Percentiles rank a stretch among this genome's conserved stretches.
phyloP scores from a whole-genome alignment of 176 grass and related monocot genomes.

The Eleusine coracana region DNA sequence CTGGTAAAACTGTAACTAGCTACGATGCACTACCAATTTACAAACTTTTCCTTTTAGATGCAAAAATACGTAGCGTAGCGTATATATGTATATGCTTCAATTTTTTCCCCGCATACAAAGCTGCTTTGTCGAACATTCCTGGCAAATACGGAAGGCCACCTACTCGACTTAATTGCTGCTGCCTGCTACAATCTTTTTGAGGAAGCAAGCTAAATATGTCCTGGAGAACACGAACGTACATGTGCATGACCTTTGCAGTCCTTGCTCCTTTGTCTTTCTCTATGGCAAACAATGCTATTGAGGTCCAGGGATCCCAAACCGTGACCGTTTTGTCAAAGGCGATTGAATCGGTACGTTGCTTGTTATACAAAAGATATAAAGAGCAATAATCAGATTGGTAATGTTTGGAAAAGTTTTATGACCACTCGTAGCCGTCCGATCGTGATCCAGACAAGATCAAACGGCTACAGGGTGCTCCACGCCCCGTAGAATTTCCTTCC shows the following conservation, averaged over 20 bases:
- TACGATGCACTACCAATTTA: no score
- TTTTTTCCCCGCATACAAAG: no score
- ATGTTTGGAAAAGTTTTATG: not conserved
- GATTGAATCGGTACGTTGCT: conserved; percentile 20
- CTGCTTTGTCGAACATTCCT: conserved; percentile 13
- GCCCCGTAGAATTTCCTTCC: not conserved
- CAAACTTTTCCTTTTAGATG: no score
- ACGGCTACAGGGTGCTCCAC: not conserved
- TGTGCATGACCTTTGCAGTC: conserved; percentile 23
- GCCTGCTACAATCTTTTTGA: conserved; percentile 24
- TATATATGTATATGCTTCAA: no score
- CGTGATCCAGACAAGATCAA: not conserved
- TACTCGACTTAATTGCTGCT: conserved; percentile 36
- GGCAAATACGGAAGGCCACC: conserved; percentile 41
- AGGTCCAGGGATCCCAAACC: not conserved
- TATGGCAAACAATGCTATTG: conserved; percentile 8
- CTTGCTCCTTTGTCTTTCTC: conserved; percentile 17
- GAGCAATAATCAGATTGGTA: not conserved
- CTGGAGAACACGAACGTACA: conserved; percentile 18
- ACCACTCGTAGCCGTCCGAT: not conserved
- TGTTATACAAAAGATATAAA: not conserved
- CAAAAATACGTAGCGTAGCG: no score
- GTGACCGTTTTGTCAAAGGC: conserved; percentile 27
- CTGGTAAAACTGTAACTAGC: no score
- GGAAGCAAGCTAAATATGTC: conserved; percentile 37